Conservation (phyloP, 2,329 filamentous ascomycete genomes). For the Triangularia setosa region DNA sequence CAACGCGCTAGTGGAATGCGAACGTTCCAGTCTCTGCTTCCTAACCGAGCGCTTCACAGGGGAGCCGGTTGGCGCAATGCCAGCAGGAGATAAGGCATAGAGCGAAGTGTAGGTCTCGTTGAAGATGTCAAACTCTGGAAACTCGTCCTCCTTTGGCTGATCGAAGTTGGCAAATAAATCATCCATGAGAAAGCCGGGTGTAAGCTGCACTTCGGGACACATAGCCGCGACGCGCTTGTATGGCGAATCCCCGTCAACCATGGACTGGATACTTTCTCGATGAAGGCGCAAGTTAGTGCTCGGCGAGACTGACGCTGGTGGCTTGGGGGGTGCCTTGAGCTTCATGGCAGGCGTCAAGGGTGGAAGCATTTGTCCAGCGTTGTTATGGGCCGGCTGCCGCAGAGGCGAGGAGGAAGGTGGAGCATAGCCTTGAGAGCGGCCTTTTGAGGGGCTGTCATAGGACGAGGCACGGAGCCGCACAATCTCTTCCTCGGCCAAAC, state of each 20-base stretch:
- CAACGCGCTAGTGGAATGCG: conserved; percentile 59
- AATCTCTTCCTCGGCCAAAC: conserved; percentile 93
- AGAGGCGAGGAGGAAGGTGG: conserved; percentile 66
- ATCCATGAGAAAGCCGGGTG: conserved; percentile 63
- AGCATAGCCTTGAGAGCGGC: conserved; percentile 50
- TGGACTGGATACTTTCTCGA: conserved; percentile 73
- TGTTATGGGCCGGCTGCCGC: conserved; percentile 44
- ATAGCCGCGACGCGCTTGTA: conserved; percentile 42
- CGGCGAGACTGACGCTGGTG: conserved; percentile 77
- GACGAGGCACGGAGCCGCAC: conserved; percentile 87
- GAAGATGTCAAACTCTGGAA: conserved; percentile 62
- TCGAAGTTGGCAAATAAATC: conserved; percentile 50
- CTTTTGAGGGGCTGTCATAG: conserved; percentile 83
- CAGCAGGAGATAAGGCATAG: conserved; percentile 33
- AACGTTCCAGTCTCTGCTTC: conserved; percentile 60
- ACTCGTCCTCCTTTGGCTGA: conserved; percentile 44
- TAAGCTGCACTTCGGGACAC: conserved; percentile 56
- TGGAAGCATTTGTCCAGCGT: conserved; percentile 59
- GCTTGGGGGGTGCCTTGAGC: conserved; percentile 60
- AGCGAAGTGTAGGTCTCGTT: conserved; percentile 39
- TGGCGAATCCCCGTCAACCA: conserved; percentile 68
- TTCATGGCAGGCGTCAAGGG: conserved; percentile 82
- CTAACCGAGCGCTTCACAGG: conserved; percentile 61
- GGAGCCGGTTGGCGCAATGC: conserved; percentile 52
- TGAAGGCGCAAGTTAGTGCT: conserved; percentile 90